These are phyloP conservation scores for Cutaneotrichosporon cutaneum DNA, from an alignment of 1,284 basidiomycete species.

Conservation along the genomic window DNA sequence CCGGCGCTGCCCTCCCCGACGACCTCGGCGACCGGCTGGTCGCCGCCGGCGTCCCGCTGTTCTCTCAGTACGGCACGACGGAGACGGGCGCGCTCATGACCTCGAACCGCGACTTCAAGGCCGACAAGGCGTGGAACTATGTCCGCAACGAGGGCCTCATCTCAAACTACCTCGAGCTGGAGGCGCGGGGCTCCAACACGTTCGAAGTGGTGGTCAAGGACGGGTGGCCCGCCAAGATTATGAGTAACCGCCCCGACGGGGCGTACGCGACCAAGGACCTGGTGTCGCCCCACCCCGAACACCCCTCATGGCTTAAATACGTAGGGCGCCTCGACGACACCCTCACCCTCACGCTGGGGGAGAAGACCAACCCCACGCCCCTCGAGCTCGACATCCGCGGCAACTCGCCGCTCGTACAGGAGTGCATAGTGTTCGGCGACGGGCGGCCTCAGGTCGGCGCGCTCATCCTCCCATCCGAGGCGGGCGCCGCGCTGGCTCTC, in stretches of 20 bases:
- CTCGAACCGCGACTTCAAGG: conserved; percentile 57
- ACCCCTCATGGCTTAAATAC: conserved; percentile 58
- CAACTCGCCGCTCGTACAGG: conserved; percentile 54
- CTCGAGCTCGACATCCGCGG: conserved; percentile 51
- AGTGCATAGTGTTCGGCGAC: conserved; percentile 63
- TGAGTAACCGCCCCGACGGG: conserved; percentile 61
- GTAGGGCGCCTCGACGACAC: conserved; percentile 65
- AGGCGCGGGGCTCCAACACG: conserved; percentile 55
- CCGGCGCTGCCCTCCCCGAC: conserved; percentile 52
- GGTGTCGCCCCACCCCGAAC: conserved; percentile 57
- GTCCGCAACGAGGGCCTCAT: conserved; percentile 54
- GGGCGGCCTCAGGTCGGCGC: conserved; percentile 60
- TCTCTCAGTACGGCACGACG: conserved; percentile 60
- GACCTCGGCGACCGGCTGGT: conserved; percentile 62
- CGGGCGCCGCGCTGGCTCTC: conserved; percentile 52
- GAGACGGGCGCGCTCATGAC: conserved; percentile 51
- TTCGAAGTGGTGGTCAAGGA: conserved; percentile 61
- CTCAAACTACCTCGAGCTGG: conserved; percentile 56
- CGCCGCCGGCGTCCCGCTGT: conserved; percentile 58
- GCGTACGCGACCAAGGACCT: conserved; percentile 64
- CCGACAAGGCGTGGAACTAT: conserved; percentile 65
- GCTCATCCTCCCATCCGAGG: conserved; percentile 60
- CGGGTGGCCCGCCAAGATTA: conserved; percentile 61
- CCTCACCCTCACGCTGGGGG: conserved; percentile 54
- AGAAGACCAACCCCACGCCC: conserved; percentile 61